Evolutionary conservation across 768 basidiomycete species (phyloP).

Genomic region (Boletus edulis): DNA sequence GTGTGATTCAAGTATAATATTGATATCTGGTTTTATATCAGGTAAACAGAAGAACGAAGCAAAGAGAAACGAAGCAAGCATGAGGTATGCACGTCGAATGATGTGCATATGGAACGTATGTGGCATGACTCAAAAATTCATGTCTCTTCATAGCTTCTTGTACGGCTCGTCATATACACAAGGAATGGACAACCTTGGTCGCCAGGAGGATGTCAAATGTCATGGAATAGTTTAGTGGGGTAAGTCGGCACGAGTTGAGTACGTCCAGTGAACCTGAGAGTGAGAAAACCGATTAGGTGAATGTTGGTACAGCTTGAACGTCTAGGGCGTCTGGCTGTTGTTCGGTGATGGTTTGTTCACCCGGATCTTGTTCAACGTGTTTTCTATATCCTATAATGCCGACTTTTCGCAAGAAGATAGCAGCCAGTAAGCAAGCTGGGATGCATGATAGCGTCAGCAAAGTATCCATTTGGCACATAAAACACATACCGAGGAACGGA

Average conservation of each 20-base stretch:
- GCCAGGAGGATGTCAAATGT: neutral
- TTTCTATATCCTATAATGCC: constrained; percentile 38
- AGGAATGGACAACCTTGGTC: neutral
- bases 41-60: neutral
- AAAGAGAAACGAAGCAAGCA: neutral
- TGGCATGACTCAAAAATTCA: neutral
- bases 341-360: constrained; percentile 23
- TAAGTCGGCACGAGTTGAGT: neutral
- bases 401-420: constrained; percentile 38
- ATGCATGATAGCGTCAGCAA: neutral
- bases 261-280: neutral
- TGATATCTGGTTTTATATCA: neutral
- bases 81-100: too few species aligned
- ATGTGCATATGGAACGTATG: neutral
- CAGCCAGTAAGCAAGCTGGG: constrained; percentile 32
- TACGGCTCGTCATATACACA: neutral
- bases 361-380: constrained; percentile 7
- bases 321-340: constrained; percentile 6
- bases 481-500: constrained; percentile 48
- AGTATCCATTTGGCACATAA: neutral
- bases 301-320: neutral
- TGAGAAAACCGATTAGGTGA: neutral
- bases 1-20: neutral
- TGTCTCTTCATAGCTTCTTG: constrained; percentile 5
- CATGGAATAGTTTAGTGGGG: constrained; percentile 1